These are phyloP conservation scores for Earliella scabrosa DNA, from an alignment of 1,284 basidiomycete genomes.

Conservation along the genomic window DNA sequence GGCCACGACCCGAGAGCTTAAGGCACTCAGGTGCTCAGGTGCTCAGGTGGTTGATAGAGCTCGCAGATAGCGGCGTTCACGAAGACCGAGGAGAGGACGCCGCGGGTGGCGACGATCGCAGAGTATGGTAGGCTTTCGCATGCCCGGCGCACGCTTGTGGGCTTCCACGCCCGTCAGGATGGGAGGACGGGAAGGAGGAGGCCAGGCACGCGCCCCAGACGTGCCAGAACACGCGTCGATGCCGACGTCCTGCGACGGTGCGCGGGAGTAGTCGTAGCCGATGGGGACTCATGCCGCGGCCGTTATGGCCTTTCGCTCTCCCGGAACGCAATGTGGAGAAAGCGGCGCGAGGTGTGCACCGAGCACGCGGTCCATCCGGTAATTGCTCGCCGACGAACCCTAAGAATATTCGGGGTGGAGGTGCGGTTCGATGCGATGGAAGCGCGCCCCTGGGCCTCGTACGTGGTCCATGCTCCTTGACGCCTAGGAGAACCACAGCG, in stretches of 20 bases:
- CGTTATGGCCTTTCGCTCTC: slow-evolving; percentile 6
- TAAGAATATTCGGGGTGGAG: not conserved
- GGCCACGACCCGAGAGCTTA: not conserved
- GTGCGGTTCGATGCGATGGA: too few relatives aligned
- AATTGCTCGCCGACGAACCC: slow-evolving; percentile 5
- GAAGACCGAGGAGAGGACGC: too few relatives aligned
- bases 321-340: not conserved
- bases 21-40: slow-evolving; percentile 18
- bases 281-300: too few relatives aligned
- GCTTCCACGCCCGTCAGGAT: slow-evolving; percentile 14
- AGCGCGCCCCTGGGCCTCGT: too few relatives aligned
- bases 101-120: slow-evolving; percentile 17
- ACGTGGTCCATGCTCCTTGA: too few relatives aligned
- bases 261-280: slow-evolving; percentile 4
- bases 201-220: too few relatives aligned
- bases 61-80: slow-evolving; percentile 8
- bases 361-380: not conserved
- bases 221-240: not conserved
- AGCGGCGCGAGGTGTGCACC: not conserved
- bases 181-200: not conserved
- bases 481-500: too few relatives aligned
- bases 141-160: slow-evolving; percentile 1
- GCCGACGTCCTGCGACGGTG: slow-evolving; percentile 2
- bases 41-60: slow-evolving; percentile 9
- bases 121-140: slow-evolving; percentile 3